phyloP scores from a whole-genome alignment of 805 yeast genomes.

The Saccharomycopsis capsularis region DNA sequence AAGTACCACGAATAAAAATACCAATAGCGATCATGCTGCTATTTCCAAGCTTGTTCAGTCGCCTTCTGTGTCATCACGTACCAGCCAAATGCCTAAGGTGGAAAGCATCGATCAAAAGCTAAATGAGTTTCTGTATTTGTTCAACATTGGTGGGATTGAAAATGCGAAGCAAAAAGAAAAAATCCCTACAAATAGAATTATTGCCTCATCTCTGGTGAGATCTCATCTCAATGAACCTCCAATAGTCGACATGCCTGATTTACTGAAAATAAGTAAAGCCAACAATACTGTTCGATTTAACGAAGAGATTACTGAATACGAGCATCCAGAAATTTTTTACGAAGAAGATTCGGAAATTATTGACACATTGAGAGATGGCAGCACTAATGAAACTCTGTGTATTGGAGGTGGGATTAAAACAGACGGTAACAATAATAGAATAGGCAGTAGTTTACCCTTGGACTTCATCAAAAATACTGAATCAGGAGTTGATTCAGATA shows the following conservation, averaged over 20 bases:
- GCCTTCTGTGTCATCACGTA: no score
- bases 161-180: not conserved
- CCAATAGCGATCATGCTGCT: not conserved
- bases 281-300: slow-evolving; percentile 18
- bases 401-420: no score
- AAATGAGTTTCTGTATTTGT: slow-evolving; percentile 17
- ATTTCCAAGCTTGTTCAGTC: not conserved
- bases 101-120: slow-evolving; percentile 10
- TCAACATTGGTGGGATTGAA: slow-evolving; percentile 1
- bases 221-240: slow-evolving; percentile 4
- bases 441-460: no score
- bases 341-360: no score
- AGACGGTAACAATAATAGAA: no score
- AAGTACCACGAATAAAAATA: no score
- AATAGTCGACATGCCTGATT: not conserved
- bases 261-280: slow-evolving; percentile 1
- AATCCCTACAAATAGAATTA: not conserved
- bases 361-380: no score
- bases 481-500: no score
- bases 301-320: slow-evolving; percentile 19
- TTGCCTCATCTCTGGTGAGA: slow-evolving; percentile 10
- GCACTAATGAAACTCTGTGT: no score
- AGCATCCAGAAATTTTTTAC: slow-evolving; percentile 1
- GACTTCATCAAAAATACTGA: no score
- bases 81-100: not conserved